Evolutionary conservation across 2,329 filamentous ascomycete species (phyloP).

Genomic region (Trichophyton mentagrophytes): DNA sequence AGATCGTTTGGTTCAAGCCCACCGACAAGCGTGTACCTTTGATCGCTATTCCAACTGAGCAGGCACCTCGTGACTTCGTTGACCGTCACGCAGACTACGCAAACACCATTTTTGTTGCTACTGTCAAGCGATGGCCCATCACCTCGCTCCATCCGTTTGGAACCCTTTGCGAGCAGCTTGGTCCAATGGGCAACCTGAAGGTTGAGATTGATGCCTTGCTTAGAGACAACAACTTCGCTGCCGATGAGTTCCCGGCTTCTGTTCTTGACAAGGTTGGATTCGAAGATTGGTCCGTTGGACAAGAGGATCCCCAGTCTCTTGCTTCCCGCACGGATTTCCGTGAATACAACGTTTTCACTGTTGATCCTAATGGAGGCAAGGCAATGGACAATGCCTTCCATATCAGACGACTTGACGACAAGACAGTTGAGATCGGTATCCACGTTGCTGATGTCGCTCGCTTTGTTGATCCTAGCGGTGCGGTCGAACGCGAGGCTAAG

Average conservation of each 20-base stretch:
- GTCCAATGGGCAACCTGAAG: conserved; percentile 92
- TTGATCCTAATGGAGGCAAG: conserved; percentile 76
- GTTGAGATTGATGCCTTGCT: conserved; percentile 95
- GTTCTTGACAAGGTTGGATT: conserved; percentile 85
- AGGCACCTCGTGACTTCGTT: conserved; percentile 93
- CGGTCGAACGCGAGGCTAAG: conserved; percentile 93
- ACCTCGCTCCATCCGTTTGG: conserved; percentile 98
- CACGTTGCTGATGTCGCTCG: conserved; percentile 92
- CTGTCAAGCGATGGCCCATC: conserved; percentile 99
- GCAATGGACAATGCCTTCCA: conserved; percentile 90
- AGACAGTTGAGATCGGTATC: conserved; percentile 83
- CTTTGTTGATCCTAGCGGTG: conserved; percentile 90
- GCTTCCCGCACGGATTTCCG: conserved; percentile 79
- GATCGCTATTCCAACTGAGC: conserved; percentile 95
- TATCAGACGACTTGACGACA: conserved; percentile 69
- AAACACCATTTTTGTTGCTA: conserved; percentile 95
- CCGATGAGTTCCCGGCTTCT: conserved; percentile 94
- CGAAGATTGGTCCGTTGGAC: conserved; percentile 77
- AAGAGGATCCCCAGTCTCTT: conserved; percentile 65
- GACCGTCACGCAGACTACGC: conserved; percentile 97
- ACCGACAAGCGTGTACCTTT: conserved; percentile 97
- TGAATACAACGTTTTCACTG: conserved; percentile 74
- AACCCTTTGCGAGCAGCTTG: conserved; percentile 91
- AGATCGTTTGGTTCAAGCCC: conserved; percentile 99
- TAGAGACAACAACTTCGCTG: conserved; percentile 96